Percentiles rank a stretch among this genome's conserved stretches.
phyloP scores from a whole-genome alignment of 2,329 filamentous ascomycete genomes.

The Sporothrix variecibatus region DNA sequence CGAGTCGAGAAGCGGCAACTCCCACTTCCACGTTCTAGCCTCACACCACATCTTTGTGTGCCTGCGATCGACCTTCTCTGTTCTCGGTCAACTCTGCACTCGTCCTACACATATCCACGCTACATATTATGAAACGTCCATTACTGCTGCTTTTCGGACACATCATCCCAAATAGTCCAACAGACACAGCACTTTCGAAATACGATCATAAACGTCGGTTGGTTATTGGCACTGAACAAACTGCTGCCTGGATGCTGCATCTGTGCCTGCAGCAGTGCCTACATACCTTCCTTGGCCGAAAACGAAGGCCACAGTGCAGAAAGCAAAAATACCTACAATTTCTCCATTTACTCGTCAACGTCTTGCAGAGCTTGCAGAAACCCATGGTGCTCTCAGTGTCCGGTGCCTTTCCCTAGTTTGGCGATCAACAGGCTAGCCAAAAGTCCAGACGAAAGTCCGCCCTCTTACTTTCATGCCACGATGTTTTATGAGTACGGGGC shows the following conservation, averaged over 20 bases:
- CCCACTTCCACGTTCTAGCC: background rate
- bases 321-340: background rate
- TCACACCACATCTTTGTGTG: background rate
- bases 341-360: background rate
- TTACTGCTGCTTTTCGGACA: background rate
- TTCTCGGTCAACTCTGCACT: background rate
- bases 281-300: background rate
- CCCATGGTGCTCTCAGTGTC: background rate
- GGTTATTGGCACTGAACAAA: background rate
- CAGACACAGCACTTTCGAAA: background rate
- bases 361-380: conserved; percentile 6
- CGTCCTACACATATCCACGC: background rate
- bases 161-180: background rate
- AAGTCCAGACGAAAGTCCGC: background rate
- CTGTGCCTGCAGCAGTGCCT: conserved; percentile 6
- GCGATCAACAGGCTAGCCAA: background rate
- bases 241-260: conserved; percentile 19
- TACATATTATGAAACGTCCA: background rate
- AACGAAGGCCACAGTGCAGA: background rate
- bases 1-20: background rate
- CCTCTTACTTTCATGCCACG: background rate
- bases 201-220: background rate
- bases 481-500: conserved; percentile 11
- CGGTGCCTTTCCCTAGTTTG: background rate
- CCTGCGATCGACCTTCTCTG: background rate